Conservation (phyloP, 305 asterid species). For the Salvia sclarea region DNA sequence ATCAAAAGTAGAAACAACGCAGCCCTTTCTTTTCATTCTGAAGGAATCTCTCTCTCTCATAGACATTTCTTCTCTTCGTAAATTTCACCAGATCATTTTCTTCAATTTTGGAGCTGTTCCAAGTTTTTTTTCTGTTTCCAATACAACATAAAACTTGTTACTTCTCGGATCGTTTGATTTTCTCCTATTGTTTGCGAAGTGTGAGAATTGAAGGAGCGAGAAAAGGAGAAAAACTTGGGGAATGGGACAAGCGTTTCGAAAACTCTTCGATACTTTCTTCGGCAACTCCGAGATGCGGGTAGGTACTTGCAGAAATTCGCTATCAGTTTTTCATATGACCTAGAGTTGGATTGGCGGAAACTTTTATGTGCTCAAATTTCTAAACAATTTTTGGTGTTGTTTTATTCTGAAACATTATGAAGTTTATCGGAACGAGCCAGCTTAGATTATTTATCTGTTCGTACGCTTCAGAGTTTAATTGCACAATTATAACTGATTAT, state of each 20-base stretch:
- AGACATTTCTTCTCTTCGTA: constrained; percentile 14
- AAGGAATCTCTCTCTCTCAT: constrained; percentile 20
- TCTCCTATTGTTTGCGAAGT: constrained; percentile 21
- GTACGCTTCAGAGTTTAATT: constrained; percentile 2
- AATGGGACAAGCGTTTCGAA: constrained; percentile 96
- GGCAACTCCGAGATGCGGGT: constrained; percentile 96
- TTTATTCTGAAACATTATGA: not conserved
- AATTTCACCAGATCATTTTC: constrained; percentile 28
- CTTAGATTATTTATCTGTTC: constrained; percentile 13
- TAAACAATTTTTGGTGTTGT: not conserved
- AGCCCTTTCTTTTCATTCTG: constrained; percentile 17
- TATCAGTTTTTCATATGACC: not conserved
- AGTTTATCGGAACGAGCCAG: constrained; percentile 17
- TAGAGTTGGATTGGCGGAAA: not conserved
- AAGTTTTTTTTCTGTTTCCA: not conserved
- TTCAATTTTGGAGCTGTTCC: not conserved
- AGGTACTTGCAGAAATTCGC: constrained; percentile 26
- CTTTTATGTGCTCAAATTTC: not conserved
- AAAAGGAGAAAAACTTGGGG: constrained; percentile 7
- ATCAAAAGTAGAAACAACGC: constrained; percentile 28
- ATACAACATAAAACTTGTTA: not conserved
- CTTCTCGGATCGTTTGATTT: constrained; percentile 34
- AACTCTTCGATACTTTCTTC: constrained; percentile 91
- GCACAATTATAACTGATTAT: not conserved
- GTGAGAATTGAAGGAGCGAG: constrained; percentile 6